Percentiles rank a stretch among this genome's conserved stretches.
These are phyloP conservation scores for Xerocomus brunneocitrinus DNA, from an alignment of 768 basidiomycete genomes.

Conservation along the genomic window DNA sequence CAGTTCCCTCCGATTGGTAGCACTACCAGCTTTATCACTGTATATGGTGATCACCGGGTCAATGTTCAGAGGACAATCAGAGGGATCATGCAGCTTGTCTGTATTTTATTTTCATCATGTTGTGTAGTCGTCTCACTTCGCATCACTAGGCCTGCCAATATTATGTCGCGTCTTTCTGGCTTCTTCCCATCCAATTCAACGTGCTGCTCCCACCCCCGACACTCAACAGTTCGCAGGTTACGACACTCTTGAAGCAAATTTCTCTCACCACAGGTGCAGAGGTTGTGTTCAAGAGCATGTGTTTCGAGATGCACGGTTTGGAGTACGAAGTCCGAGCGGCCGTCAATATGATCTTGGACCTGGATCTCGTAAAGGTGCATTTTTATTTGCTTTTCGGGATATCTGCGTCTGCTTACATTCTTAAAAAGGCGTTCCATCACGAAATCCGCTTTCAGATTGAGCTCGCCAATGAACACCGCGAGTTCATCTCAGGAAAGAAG, in stretches of 20 bases:
- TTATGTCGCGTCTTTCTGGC: slow-evolving; percentile 97
- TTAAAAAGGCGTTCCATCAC: slow-evolving; percentile 78
- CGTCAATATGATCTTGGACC: slow-evolving; percentile 79
- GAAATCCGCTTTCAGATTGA: slow-evolving; percentile 99
- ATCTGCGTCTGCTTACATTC: not conserved
- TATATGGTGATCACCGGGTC: slow-evolving; percentile 90
- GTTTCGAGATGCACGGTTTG: slow-evolving; percentile 94
- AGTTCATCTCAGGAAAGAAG: slow-evolving; percentile 99
- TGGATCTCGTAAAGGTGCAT: slow-evolving; percentile 85
- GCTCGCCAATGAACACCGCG: slow-evolving; percentile 93
- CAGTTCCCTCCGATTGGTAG: slow-evolving; percentile 91
- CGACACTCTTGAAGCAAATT: slow-evolving; percentile 81
- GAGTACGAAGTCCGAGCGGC: slow-evolving; percentile 88
- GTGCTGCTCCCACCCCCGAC: slow-evolving; percentile 79
- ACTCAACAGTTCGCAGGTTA: slow-evolving; percentile 77
- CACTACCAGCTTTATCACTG: slow-evolving; percentile 87
- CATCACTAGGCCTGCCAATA: slow-evolving; percentile 78
- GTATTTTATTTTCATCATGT: slow-evolving; percentile 32
- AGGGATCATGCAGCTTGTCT: slow-evolving; percentile 89
- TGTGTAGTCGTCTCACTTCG: slow-evolving; percentile 19
- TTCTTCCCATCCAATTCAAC: slow-evolving; percentile 91
- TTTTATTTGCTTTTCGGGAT: not conserved
- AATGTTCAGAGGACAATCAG: slow-evolving; percentile 93
- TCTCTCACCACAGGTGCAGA: slow-evolving; percentile 87
- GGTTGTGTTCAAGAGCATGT: slow-evolving; percentile 94